Base-by-base conservation (phyloP, 441 rosid genomes). In the Oxalis stricta region DNA sequence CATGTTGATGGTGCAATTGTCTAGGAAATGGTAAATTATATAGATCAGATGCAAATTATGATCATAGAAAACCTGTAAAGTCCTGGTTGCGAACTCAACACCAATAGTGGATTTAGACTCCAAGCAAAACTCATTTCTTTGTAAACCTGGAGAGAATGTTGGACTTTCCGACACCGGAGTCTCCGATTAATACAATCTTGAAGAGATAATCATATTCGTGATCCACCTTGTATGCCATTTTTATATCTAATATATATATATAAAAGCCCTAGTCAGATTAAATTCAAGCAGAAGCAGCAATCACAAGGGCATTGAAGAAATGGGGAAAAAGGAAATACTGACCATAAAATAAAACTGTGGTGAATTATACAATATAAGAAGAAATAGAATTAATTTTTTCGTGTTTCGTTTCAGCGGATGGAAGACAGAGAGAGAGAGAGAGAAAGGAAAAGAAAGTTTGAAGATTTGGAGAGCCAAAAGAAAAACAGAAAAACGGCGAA, bases 31-130 rank as follows among this genome's bases (percentile, higher is more conserved):
- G 8, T 3, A 24, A 24, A 24, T 24, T 8, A 24, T 8, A 24
- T 24, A 24, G 1, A 1, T 24, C 16, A 12, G 20, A 0, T 2
- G 31, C 1, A 2, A 6, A 2, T 0, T 13, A n/a, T 24, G 8
- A 30, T 34, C 1, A 5, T 12, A 10, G 5, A 10, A 1, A 36
- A 70, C 76, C 71, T 65, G 69, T 16, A 70, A 66, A 28, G 76
- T 70, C 58, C 76, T 65, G 19, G 76, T 70, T 20, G 75, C 76
- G 40, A 70, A 70, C 44, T 70, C 76, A 12, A 70, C 72, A 18
- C 76, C 76, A 18, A 70, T 70, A 42, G 76, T 65, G 41, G 76
- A 70, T 23, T 65, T 70, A 4, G 76, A 65, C 24, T 70, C 76
- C 44, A 70, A 44, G 38, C 69, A 65, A 50, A 70, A 70, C 42